Evolutionary conservation across 2,329 filamentous ascomycete genomes (phyloP), one percentile per base, ranked within the genome.

Genomic region (Lachnellula occidentalis): DNA sequence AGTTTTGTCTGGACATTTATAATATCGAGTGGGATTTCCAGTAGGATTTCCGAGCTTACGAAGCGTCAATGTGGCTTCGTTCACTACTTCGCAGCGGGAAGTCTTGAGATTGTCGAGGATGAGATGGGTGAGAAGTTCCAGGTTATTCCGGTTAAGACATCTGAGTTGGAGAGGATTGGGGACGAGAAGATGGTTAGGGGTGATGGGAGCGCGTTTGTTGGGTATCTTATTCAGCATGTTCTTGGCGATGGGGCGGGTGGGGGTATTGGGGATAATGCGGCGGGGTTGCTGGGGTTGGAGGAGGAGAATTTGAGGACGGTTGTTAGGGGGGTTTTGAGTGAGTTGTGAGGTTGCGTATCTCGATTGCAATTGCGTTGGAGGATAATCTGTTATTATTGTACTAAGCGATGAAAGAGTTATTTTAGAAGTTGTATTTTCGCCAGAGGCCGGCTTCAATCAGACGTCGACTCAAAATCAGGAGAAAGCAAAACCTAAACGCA

Each of bases 31-130:
- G 9, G 27, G 27, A 3, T 31, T 31, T 31, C 27, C 27, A 31
- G 27, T 31, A 4, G 27, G 27, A 3, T 31, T 31, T 31, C 27
- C 9, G 27, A 31, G 27, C 27, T 31, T 31, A 11, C 27, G 27
- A 31, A 11, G 8, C 27, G 27, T 31, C 27, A 31, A 11, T 31
- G 61, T 69, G 37, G 58, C 62, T 24, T 69, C 68, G 3, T 69
- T 71, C 49, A 53, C 58, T 15, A 61, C 65, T 2, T 68, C 65
- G n/a, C 70, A 72, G 58, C 66, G 64, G 15, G 65, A 70, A 24
- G 53, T 72, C 15, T 61, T 72, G 5, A 54, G 2, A 60, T 64
- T 24, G 64, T 64, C 4, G 59, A 67, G 55, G 51, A 58, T 27
- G 66, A 55, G 9, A 68, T 66, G 11, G 67, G 65, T 2, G 61